Base-by-base conservation (phyloP, 768 basidiomycete genomes). In the Amanita subjunquillea region DNA sequence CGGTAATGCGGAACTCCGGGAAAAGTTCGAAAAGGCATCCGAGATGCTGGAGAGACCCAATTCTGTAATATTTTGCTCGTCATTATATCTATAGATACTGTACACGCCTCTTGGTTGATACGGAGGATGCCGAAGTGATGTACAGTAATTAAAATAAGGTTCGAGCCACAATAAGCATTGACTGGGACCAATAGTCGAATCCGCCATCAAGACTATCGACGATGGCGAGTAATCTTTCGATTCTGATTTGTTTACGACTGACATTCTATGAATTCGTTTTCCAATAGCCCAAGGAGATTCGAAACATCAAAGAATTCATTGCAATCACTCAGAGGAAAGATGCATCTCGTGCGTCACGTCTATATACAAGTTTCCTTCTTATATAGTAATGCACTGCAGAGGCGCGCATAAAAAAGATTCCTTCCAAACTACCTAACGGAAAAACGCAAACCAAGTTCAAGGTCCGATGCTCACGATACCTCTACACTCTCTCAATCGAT, bases 301-400 rank as follows among this genome's bases (percentile, higher is more conserved):
- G 80, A 63, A 94, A 98, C 72, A 97, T 98, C 80, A 99, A 98
- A 78, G 79, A 90, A 72, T 97, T 98, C 77, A 89, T 98, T 71
- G 87, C 92, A 75, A 91, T 95, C 69, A 86, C 94, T 52, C 84
- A 85, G 77, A 84, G 95, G 75, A 95, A 92, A 81, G 95, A 96
- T 81, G 96, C 96, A 59, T 82, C 81, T 55, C 83, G 95, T 96
- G 66, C 70, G 94, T 85, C 22, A 30, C n/a, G 23, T 7, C 6
- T 8, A 23, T 48, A n/a, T 22, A 8, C 30, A 30, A 10, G 36
- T 46, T 30, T 27, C 39, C 12, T 8, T 38, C n/a, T 25, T 48
- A 30, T 23, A 46, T 34, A 39, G 20, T 56, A 20, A 37, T 25
- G 36, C 15, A 20, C 4, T 48, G 23, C 69, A 97, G 95, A 91